A percentile compares a stretch with the other conserved stretches of the same genome.
phyloP scores from a whole-genome alignment of 352 stramenopile genomes.

The Nothophytophthora sp. region DNA sequence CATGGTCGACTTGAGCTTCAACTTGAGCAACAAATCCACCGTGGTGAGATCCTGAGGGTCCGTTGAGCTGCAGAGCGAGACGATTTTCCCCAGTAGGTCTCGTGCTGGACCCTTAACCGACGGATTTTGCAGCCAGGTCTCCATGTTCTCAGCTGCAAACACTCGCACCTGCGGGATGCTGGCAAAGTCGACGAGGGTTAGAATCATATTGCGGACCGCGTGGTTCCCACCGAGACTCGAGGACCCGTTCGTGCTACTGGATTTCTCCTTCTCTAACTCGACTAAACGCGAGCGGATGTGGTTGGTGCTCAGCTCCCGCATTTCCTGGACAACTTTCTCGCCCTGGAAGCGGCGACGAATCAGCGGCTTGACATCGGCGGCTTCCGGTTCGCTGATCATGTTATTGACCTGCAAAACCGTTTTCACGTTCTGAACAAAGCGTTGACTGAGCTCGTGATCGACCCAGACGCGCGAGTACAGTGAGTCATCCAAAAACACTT shows the following conservation, averaged over 20 bases:
- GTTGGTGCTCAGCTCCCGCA: slow-evolving; percentile 68
- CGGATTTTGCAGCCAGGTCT: slow-evolving; percentile 78
- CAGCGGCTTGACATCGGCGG: slow-evolving; percentile 10
- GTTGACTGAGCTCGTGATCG: slow-evolving; percentile 76
- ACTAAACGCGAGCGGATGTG: slow-evolving; percentile 61
- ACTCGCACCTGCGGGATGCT: slow-evolving; percentile 58
- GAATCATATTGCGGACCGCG: slow-evolving; percentile 71
- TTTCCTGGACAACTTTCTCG: slow-evolving; percentile 37
- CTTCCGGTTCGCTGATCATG: slow-evolving; percentile 14
- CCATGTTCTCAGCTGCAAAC: slow-evolving; percentile 76
- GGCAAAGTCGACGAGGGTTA: slow-evolving; percentile 71
- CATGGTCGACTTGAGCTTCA: slow-evolving; percentile 89
- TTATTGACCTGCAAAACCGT: slow-evolving; percentile 43
- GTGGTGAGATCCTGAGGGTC: slow-evolving; percentile 57
- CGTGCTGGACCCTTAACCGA: slow-evolving; percentile 73
- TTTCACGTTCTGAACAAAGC: slow-evolving; percentile 84
- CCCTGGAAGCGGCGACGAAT: slow-evolving; percentile 53
- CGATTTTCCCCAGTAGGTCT: slow-evolving; percentile 74
- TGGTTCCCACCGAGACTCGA: slow-evolving; percentile 41
- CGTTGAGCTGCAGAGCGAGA: slow-evolving; percentile 66
- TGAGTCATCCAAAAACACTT: slow-evolving; percentile 87
- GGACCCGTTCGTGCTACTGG: slow-evolving; percentile 14
- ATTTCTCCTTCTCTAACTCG: slow-evolving; percentile 73
- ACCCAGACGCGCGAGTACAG: slow-evolving; percentile 83
- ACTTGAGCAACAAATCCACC: slow-evolving; percentile 75